A percentile compares a stretch with the other conserved stretches of the same genome.
Conservation (phyloP, 306 rosid genomes). For the Cucurbita ficifolia region DNA sequence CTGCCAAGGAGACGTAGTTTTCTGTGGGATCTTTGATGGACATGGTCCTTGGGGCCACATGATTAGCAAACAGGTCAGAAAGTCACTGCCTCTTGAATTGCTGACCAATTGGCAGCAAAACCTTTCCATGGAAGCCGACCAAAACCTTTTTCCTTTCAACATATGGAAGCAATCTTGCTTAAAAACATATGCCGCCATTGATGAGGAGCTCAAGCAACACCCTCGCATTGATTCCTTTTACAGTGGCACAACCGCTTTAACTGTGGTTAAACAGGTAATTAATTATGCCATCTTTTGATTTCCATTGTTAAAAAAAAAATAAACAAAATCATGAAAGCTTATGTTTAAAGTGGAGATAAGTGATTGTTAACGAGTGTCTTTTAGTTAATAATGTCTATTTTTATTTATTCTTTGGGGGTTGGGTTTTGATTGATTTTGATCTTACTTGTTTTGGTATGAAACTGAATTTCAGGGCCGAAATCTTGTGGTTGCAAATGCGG, state of each 20-base stretch:
- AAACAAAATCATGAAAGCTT: no score
- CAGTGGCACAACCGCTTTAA: slow-evolving; percentile 72
- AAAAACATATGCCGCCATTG: slow-evolving; percentile 46
- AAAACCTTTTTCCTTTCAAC: slow-evolving; percentile 21
- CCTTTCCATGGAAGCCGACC: slow-evolving; percentile 19
- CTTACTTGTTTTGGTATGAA: not conserved
- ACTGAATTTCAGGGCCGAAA: slow-evolving; percentile 40
- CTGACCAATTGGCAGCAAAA: slow-evolving; percentile 53
- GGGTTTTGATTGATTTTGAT: no score
- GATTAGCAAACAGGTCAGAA: slow-evolving; percentile 51
- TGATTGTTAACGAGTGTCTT: no score
- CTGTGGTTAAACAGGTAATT: slow-evolving; percentile 72
- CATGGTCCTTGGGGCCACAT: slow-evolving; percentile 88
- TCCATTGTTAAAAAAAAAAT: no score
- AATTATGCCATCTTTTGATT: not conserved
- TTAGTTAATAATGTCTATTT: not conserved
- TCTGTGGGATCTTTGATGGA: slow-evolving; percentile 85
- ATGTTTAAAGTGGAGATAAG: no score
- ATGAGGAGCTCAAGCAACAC: slow-evolving; percentile 55
- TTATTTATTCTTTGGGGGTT: not conserved
- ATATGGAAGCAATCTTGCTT: slow-evolving; percentile 61
- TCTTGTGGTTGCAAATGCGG: slow-evolving; percentile 65
- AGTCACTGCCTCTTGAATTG: slow-evolving; percentile 43
- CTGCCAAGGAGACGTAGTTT: slow-evolving; percentile 56
- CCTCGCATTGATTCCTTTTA: slow-evolving; percentile 40